Conservation (phyloP, 140 eudicot species). For the Flaveria floridana region DNA sequence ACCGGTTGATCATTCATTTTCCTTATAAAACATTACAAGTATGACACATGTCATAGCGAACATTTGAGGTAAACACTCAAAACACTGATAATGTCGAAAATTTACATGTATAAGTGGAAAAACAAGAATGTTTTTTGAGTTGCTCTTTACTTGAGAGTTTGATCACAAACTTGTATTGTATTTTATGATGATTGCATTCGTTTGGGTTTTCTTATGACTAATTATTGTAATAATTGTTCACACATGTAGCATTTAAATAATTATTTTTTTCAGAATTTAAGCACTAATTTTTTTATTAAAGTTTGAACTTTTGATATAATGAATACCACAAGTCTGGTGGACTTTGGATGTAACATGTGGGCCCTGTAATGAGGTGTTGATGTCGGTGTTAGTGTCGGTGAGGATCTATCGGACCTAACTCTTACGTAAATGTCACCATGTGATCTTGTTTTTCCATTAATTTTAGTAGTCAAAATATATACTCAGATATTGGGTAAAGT, state of each 20-base stretch:
- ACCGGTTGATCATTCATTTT: not conserved
- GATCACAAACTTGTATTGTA: conserved; percentile 16
- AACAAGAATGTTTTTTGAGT: conserved; percentile 20
- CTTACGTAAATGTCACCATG: conserved; percentile 30
- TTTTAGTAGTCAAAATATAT: not conserved
- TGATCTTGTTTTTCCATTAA: conserved; percentile 30
- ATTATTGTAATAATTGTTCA: not conserved
- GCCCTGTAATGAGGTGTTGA: conserved; percentile 16
- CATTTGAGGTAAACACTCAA: conserved; percentile 19
- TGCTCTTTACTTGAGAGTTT: conserved; percentile 28
- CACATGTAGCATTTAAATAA: not conserved
- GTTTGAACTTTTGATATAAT: not conserved
- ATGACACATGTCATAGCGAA: conserved; percentile 23
- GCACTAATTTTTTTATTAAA: not conserved
- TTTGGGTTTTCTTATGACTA: conserved; percentile 1
- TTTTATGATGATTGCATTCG: conserved; percentile 10
- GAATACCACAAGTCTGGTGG: conserved; percentile 7
- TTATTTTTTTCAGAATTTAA: not conserved
- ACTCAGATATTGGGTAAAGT: not conserved
- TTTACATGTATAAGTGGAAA: not conserved
- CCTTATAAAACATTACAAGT: not conserved
- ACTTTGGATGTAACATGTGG: conserved; percentile 12
- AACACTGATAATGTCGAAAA: conserved; percentile 40
- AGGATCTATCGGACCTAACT: conserved; percentile 14
- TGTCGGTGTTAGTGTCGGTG: conserved; percentile 42